Percentiles rank a stretch among this genome's conserved stretches.
phyloP scores from a whole-genome alignment of 805 yeast species.

The Candida morakotiae region DNA sequence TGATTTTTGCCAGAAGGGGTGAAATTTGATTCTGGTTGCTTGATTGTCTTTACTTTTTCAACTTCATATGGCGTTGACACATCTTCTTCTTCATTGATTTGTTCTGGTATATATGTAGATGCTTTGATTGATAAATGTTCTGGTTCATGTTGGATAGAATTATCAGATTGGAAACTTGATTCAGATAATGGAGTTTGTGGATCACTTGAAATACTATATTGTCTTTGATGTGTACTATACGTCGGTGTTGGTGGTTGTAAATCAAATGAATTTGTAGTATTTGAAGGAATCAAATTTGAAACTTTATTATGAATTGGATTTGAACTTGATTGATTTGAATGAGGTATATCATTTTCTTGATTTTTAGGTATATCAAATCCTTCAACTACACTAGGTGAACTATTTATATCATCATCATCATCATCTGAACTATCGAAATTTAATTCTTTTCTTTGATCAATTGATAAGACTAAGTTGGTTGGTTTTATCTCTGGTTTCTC shows the following conservation, averaged over 20 bases:
- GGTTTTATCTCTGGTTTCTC: neutral
- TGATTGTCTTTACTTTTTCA: neutral
- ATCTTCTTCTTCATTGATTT: constrained; percentile 1
- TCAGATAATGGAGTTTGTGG: constrained; percentile 35
- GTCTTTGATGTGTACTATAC: constrained; percentile 11
- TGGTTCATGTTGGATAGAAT: constrained; percentile 39
- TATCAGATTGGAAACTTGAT: constrained; percentile 35
- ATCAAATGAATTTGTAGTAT: neutral
- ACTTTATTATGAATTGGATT: neutral
- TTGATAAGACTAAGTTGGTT: constrained; percentile 6
- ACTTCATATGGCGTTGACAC: neutral
- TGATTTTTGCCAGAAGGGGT: constrained; percentile 21
- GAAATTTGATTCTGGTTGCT: constrained; percentile 13
- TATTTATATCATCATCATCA: constrained; percentile 5
- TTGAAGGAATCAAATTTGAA: neutral
- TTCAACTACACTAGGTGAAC: neutral
- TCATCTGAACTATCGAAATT: constrained; percentile 8
- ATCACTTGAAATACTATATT: neutral
- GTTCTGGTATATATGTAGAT: neutral
- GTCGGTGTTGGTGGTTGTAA: constrained; percentile 17
- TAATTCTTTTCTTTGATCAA: constrained; percentile 4
- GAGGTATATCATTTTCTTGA: neutral
- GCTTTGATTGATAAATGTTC: constrained; percentile 19
- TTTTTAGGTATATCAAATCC: neutral
- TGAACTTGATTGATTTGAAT: constrained; percentile 2